A percentile compares a stretch with the other conserved stretches of the same genome.
These are phyloP conservation scores for Boletus pseudo-olivaceus DNA, from an alignment of 768 basidiomycete species.

Conservation along the genomic window DNA sequence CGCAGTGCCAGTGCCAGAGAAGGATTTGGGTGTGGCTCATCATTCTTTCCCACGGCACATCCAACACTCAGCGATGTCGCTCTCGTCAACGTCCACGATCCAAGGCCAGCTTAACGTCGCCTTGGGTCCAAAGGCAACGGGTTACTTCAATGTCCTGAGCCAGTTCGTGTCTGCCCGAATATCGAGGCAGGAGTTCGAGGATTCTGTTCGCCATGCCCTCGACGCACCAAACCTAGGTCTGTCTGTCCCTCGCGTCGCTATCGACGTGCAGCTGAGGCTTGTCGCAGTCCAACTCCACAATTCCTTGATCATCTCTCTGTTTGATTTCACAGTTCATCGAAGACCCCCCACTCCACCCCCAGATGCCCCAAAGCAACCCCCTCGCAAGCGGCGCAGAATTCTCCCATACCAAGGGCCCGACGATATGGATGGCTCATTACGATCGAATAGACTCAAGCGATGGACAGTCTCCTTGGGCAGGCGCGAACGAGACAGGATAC, in stretches of 20 bases:
- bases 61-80: slow-evolving; percentile 49
- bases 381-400: slow-evolving; percentile 64
- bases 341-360: slow-evolving; percentile 64
- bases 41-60: slow-evolving; percentile 15
- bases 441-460: slow-evolving; percentile 64
- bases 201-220: slow-evolving; percentile 57
- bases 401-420: slow-evolving; percentile 71
- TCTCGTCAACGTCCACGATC: slow-evolving; percentile 70
- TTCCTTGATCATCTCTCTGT: slow-evolving; percentile 77
- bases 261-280: slow-evolving; percentile 7
- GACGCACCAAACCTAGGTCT: slow-evolving; percentile 53
- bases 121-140: slow-evolving; percentile 55
- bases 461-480: slow-evolving; percentile 73
- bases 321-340: slow-evolving; percentile 73
- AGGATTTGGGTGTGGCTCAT: neutral
- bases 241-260: slow-evolving; percentile 2
- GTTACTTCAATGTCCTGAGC: slow-evolving; percentile 63
- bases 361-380: slow-evolving; percentile 55
- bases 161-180: slow-evolving; percentile 64
- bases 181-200: slow-evolving; percentile 76
- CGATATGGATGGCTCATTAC: slow-evolving; percentile 51
- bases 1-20: no score
- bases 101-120: slow-evolving; percentile 62
- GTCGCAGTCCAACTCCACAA: slow-evolving; percentile 75
- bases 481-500: slow-evolving; percentile 71